Evolutionary conservation across 345 rosid species (phyloP).

Genomic region (Murraya koenigii): DNA sequence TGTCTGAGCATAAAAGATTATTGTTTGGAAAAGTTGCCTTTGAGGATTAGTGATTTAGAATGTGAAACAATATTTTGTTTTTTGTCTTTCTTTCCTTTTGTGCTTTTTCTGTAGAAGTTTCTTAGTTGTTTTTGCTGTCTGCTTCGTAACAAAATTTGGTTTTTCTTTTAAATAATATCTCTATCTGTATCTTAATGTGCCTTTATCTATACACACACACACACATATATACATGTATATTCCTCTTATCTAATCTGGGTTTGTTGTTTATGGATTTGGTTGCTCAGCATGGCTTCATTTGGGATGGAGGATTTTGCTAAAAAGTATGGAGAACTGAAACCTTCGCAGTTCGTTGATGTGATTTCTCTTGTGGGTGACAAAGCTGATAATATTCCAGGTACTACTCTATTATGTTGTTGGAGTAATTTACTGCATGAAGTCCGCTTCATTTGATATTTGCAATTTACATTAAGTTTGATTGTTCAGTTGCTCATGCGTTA

Average conservation of each 20-base stretch:
- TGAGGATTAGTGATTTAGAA: not conserved
- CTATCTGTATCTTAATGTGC: not conserved
- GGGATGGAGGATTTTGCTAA: constrained; percentile 91
- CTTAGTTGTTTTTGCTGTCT: not conserved
- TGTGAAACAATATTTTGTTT: not conserved
- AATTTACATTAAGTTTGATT: not conserved
- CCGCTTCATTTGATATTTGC: not conserved
- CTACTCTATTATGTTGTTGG: not conserved
- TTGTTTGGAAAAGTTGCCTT: too few relatives aligned
- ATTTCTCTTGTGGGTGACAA: constrained; percentile 81
- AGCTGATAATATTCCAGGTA: constrained; percentile 92
- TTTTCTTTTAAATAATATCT: not conserved
- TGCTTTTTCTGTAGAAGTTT: not conserved
- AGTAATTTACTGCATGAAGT: not conserved
- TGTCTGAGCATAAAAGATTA: not conserved
- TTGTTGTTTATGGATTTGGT: constrained; percentile 21
- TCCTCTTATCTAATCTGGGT: not conserved
- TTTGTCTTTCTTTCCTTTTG: not conserved
- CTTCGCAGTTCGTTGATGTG: constrained; percentile 86
- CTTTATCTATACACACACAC: not conserved
- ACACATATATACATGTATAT: not conserved
- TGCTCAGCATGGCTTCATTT: constrained; percentile 82
- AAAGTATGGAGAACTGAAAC: constrained; percentile 67
- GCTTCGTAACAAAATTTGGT: not conserved
- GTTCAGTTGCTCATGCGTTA: not conserved